Conservation (phyloP, 2,329 filamentous ascomycete species). For the Macroventuria anomochaeta region DNA sequence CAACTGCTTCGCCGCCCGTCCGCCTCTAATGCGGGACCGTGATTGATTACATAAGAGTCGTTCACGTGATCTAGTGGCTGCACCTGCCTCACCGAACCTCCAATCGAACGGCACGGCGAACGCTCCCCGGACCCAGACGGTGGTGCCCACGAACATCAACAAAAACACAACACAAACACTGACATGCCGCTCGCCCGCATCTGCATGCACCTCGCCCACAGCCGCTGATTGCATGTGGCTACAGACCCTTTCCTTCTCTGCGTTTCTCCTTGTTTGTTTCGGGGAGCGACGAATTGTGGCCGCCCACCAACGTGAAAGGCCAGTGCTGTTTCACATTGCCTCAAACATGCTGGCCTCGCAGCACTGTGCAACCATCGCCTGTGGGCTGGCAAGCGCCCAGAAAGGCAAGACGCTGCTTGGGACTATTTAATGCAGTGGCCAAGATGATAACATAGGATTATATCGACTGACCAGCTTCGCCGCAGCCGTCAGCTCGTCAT, state of each 20-base stretch:
- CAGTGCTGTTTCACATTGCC: constrained; percentile 30
- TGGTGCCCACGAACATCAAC: constrained; percentile 2
- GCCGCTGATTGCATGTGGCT: constrained; percentile 3
- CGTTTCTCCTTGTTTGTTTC: constrained; percentile 17
- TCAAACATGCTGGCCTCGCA: constrained; percentile 25
- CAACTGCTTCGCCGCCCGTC: constrained; percentile 8
- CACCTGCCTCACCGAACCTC: constrained; percentile 4
- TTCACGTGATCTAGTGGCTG: constrained; percentile 1
- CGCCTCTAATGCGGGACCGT: constrained; percentile 6
- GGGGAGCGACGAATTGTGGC: constrained; percentile 1
- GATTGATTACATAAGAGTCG: background rate
- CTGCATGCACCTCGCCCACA: constrained; percentile 8
- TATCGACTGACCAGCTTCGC: constrained; percentile 4
- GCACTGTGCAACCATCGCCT: constrained; percentile 33
- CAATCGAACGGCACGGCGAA: background rate
- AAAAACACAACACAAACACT: background rate
- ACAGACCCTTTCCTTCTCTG: constrained; percentile 8
- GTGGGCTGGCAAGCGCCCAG: constrained; percentile 11
- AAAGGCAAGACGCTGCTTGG: constrained; percentile 3
- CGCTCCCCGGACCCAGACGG: constrained; percentile 1
- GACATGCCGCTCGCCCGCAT: constrained; percentile 3
- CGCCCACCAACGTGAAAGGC: constrained; percentile 11
- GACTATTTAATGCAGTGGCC: constrained; percentile 12
- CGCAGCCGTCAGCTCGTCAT: constrained; percentile 14
- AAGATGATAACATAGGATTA: constrained; percentile 11